Conservation (phyloP, 2,329 filamentous ascomycete species). For the Cadophora malorum region DNA sequence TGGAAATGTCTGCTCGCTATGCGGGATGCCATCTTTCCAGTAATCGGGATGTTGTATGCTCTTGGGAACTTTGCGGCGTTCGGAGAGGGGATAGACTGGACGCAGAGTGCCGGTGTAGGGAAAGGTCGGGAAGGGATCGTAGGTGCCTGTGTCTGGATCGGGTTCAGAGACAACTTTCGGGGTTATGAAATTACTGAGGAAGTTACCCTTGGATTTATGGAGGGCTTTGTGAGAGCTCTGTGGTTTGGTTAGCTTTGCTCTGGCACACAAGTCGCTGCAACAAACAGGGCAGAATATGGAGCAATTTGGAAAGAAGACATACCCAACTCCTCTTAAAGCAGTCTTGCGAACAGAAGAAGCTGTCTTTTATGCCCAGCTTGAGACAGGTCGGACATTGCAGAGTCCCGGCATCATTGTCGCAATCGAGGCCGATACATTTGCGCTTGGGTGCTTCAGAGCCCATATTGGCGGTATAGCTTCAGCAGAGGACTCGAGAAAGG, state of each 20-base stretch:
- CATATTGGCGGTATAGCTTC: slow-evolving; percentile 30
- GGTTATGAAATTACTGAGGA: slow-evolving; percentile 75
- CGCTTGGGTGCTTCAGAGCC: slow-evolving; percentile 55
- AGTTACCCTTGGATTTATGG: slow-evolving; percentile 81
- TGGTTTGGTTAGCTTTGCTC: slow-evolving; percentile 28
- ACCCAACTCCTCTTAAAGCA: slow-evolving; percentile 99
- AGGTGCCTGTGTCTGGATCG: slow-evolving; percentile 86
- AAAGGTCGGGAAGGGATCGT: slow-evolving; percentile 92
- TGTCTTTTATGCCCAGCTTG: slow-evolving; percentile 85
- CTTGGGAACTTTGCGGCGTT: slow-evolving; percentile 74
- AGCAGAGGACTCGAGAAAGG: background rate
- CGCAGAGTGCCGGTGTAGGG: slow-evolving; percentile 81
- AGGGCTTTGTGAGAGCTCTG: slow-evolving; percentile 82
- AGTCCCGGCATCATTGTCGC: slow-evolving; percentile 82
- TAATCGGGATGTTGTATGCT: slow-evolving; percentile 88
- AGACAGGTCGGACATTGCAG: slow-evolving; percentile 96
- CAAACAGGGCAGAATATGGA: background rate
- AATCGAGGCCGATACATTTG: slow-evolving; percentile 83
- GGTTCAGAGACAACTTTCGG: slow-evolving; percentile 89
- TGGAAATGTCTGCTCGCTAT: slow-evolving; percentile 63
- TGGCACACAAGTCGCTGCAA: background rate
- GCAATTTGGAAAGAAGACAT: slow-evolving; percentile 46
- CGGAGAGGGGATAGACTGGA: slow-evolving; percentile 85
- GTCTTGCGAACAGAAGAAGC: slow-evolving; percentile 97
- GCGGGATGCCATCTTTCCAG: slow-evolving; percentile 79